Evolutionary conservation across 352 stramenopile genomes (phyloP).

Genomic region (Phytophthora cactorum): DNA sequence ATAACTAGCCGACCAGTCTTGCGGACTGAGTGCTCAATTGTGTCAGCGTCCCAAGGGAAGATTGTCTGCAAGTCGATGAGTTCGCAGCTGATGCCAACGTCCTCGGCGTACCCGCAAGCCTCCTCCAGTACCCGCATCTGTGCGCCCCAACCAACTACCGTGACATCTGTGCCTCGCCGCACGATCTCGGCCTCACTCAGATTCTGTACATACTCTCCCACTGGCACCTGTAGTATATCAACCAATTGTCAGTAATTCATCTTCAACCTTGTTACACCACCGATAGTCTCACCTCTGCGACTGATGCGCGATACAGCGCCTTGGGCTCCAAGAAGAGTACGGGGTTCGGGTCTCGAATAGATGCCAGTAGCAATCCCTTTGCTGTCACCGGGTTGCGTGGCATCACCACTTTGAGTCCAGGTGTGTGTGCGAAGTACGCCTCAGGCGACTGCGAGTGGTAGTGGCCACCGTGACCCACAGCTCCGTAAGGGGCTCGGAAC

Average conservation of each 20-base stretch:
- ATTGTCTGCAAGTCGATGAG: slow-evolving; percentile 99
- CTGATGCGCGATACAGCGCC: slow-evolving; percentile 96
- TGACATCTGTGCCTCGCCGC: slow-evolving; percentile 92
- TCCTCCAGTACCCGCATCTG: slow-evolving; percentile 90
- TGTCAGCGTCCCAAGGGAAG: slow-evolving; percentile 96
- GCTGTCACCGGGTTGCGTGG: slow-evolving; percentile 93
- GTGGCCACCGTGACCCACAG: slow-evolving; percentile 93
- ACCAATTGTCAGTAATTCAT: slow-evolving; percentile 7
- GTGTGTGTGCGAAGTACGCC: slow-evolving; percentile 97
- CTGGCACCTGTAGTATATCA: slow-evolving; percentile 67
- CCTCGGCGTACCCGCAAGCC: slow-evolving; percentile 87
- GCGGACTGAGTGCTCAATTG: slow-evolving; percentile 94
- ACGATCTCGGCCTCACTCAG: slow-evolving; percentile 96
- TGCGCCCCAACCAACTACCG: slow-evolving; percentile 95
- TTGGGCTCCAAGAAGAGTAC: slow-evolving; percentile 99
- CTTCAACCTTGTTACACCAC: neutral
- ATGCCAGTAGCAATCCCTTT: slow-evolving; percentile 96
- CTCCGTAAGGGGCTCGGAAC: slow-evolving; percentile 95
- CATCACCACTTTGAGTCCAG: slow-evolving; percentile 97
- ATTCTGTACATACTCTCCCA: slow-evolving; percentile 95
- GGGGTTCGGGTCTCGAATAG: slow-evolving; percentile 96
- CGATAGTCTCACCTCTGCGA: slow-evolving; percentile 82
- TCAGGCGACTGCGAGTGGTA: slow-evolving; percentile 97
- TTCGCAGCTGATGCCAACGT: slow-evolving; percentile 96
- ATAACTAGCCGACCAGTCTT: slow-evolving; percentile 98